phyloP scores from a whole-genome alignment of 1,284 basidiomycete species.

The Papiliotrema flavescens region DNA sequence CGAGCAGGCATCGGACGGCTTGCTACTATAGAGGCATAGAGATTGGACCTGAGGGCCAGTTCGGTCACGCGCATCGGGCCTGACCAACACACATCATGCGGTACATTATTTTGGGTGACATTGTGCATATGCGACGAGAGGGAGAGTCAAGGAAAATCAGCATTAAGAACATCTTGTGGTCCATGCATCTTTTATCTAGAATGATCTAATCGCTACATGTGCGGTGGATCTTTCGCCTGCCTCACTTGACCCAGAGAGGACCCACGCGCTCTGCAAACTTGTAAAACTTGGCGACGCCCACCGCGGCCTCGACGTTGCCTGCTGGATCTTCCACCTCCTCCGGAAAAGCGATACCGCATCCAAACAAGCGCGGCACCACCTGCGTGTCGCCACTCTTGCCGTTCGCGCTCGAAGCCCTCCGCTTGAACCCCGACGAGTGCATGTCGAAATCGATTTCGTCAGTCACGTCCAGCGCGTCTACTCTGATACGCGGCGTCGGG shows the following conservation, averaged over 20 bases:
- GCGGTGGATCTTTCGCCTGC: no score
- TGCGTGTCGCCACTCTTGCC: neutral
- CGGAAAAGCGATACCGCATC: slow-evolving; percentile 26
- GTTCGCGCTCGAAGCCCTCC: neutral
- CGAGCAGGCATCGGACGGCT: neutral
- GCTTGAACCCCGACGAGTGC: slow-evolving; percentile 18
- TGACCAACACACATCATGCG: no score
- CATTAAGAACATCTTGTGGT: no score
- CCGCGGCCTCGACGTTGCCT: slow-evolving; percentile 24
- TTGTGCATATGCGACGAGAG: no score
- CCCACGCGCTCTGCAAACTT: slow-evolving; percentile 20
- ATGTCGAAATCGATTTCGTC: slow-evolving; percentile 18
- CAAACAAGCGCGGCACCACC: slow-evolving; percentile 13
- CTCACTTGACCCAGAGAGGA: no score
- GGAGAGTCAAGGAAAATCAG: no score
- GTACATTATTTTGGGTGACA: no score
- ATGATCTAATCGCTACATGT: no score
- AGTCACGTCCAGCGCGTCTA: slow-evolving; percentile 3
- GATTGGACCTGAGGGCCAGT: neutral
- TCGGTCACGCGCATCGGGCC: no score
- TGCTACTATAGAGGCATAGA: neutral
- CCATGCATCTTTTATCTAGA: no score
- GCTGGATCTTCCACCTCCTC: slow-evolving; percentile 23
- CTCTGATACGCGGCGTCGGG: slow-evolving; percentile 1
- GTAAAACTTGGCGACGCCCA: slow-evolving; percentile 29